phyloP scores from a whole-genome alignment of 2,329 filamentous ascomycete species.

The Trichoderma simmonsii region DNA sequence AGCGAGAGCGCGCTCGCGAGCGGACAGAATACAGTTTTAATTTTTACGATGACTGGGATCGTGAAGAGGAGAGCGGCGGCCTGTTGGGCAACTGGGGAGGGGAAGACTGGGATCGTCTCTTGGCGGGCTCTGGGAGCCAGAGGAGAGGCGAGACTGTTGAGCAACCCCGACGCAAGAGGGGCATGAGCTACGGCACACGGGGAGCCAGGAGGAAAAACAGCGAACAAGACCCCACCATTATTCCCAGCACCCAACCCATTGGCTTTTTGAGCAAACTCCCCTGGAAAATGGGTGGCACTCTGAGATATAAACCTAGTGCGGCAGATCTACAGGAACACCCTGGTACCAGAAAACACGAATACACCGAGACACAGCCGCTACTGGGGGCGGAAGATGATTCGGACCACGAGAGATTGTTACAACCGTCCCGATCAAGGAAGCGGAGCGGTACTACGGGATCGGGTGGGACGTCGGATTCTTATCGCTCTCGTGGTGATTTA shows the following conservation, averaged over 20 bases:
- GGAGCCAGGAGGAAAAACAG: slow-evolving; percentile 47
- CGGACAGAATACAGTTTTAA: slow-evolving; percentile 85
- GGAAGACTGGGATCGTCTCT: slow-evolving; percentile 80
- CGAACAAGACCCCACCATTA: slow-evolving; percentile 80
- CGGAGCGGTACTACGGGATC: slow-evolving; percentile 78
- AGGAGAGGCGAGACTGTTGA: slow-evolving; percentile 43
- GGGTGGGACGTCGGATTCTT: slow-evolving; percentile 78
- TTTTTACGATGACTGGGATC: slow-evolving; percentile 97
- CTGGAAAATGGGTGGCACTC: slow-evolving; percentile 76
- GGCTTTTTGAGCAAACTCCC: slow-evolving; percentile 82
- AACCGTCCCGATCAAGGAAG: slow-evolving; percentile 39
- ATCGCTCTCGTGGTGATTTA: slow-evolving; percentile 82
- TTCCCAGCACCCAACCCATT: slow-evolving; percentile 79
- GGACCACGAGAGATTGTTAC: slow-evolving; percentile 29
- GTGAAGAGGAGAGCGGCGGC: slow-evolving; percentile 52
- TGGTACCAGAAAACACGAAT: slow-evolving; percentile 41
- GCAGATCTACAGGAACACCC: slow-evolving; percentile 89
- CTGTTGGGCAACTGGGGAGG: slow-evolving; percentile 70
- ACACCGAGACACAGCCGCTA: slow-evolving; percentile 66
- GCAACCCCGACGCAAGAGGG: slow-evolving; percentile 70
- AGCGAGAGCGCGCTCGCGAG: slow-evolving; percentile 61
- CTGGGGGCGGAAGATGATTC: slow-evolving; percentile 43
- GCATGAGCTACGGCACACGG: slow-evolving; percentile 86
- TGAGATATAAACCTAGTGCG: slow-evolving; percentile 86
- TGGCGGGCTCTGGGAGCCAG: slow-evolving; percentile 63